Conservation (phyloP, 1,284 basidiomycete species). For the Phellopilus nigrolimitatus region DNA sequence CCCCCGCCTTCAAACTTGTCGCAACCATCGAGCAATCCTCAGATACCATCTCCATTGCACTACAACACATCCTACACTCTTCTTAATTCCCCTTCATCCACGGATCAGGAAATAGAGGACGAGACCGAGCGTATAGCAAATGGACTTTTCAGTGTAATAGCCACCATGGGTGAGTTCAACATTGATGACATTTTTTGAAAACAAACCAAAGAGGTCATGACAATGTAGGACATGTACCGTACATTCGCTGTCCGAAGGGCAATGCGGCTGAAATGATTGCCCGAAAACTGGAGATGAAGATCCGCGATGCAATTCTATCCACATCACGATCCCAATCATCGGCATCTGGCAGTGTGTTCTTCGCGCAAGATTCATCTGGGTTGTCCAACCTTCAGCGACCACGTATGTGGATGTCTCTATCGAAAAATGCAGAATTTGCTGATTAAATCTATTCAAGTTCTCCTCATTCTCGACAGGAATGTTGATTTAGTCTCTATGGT, state of each 20-base stretch:
- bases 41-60: constrained; percentile 39
- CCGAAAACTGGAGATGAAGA: constrained; percentile 89
- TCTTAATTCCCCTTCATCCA: constrained; percentile 88
- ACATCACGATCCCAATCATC: constrained; percentile 56
- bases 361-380: constrained; percentile 67
- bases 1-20: constrained; percentile 40
- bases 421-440: constrained; percentile 9
- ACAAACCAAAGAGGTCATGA: too few species aligned
- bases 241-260: constrained; percentile 91
- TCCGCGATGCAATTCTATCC: constrained; percentile 87
- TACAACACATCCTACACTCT: constrained; percentile 62
- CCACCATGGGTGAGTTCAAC: constrained; percentile 69
- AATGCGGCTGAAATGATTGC: constrained; percentile 99
- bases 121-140: constrained; percentile 91
- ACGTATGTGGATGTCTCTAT: constrained; percentile 45
- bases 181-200: neutral
- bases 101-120: constrained; percentile 88
- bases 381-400: constrained; percentile 79
- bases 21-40: constrained; percentile 29
- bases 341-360: constrained; percentile 45
- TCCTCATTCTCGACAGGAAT: constrained; percentile 93
- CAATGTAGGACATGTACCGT: constrained; percentile 80
- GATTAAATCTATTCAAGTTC: constrained; percentile 58
- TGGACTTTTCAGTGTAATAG: constrained; percentile 92
- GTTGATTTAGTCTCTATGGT: constrained; percentile 94